These are phyloP conservation scores for Epichloe brachyelytri DNA, from an alignment of 2,329 filamentous ascomycete species.

Conservation along the genomic window DNA sequence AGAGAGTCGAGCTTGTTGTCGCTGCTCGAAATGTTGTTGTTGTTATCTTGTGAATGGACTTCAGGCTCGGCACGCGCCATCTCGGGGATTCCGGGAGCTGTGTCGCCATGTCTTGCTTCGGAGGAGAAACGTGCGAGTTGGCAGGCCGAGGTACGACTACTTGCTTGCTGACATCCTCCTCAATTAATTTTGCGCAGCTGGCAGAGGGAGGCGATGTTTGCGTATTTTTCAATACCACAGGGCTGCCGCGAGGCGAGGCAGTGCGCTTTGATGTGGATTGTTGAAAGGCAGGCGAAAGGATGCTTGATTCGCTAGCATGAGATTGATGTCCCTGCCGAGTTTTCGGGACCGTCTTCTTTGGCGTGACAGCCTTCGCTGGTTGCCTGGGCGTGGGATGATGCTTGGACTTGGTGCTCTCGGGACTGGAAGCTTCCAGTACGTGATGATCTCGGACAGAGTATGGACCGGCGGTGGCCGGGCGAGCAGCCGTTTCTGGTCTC, in stretches of 20 bases:
- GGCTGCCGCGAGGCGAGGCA: constrained; percentile 29
- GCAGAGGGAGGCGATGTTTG: constrained; percentile 16
- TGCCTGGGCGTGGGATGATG: constrained; percentile 32
- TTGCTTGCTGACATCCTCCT: constrained; percentile 40
- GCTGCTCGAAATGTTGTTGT: neutral
- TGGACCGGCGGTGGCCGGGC: constrained; percentile 52
- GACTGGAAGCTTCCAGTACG: constrained; percentile 26
- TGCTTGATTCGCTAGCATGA: constrained; percentile 37
- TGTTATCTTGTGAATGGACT: neutral
- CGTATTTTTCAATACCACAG: constrained; percentile 24
- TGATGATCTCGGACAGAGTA: constrained; percentile 47
- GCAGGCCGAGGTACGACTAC: constrained; percentile 36
- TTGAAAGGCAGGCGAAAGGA: constrained; percentile 30
- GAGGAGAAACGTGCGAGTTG: constrained; percentile 22
- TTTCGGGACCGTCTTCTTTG: constrained; percentile 35
- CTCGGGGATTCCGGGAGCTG: constrained; percentile 4
- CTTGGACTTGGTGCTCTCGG: constrained; percentile 33
- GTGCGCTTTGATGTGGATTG: constrained; percentile 17
- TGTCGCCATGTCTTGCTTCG: constrained; percentile 10
- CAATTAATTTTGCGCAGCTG: constrained; percentile 36
- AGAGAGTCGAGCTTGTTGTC: constrained; percentile 6
- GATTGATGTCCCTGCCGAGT: constrained; percentile 33
- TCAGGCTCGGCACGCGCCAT: constrained; percentile 6
- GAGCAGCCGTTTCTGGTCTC: constrained; percentile 42
- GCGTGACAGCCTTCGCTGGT: constrained; percentile 33